Evolutionary conservation across 2,329 filamentous ascomycete genomes (phyloP).

Genomic region (Epichloe aotearoae): DNA sequence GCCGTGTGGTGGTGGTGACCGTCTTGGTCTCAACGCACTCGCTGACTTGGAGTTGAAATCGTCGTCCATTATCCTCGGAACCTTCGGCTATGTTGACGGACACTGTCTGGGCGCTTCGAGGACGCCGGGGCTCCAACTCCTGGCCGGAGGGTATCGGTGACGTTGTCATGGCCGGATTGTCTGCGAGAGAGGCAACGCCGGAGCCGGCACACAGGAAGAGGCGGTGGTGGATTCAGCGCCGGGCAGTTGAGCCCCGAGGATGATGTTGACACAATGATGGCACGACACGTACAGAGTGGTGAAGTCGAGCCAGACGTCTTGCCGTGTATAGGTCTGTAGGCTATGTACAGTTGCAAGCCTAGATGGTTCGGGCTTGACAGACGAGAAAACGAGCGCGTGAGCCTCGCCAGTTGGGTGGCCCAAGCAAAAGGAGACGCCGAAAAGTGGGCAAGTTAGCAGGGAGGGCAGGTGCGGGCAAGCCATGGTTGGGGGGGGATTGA

Average conservation of each 20-base stretch:
- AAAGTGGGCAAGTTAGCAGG: slow-evolving; percentile 1
- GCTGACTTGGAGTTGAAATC: slow-evolving; percentile 43
- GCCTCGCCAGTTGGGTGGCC: background rate
- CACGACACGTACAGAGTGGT: background rate
- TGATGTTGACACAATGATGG: background rate
- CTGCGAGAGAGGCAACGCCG: slow-evolving; percentile 4
- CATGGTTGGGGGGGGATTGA: background rate
- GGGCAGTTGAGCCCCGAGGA: slow-evolving; percentile 2
- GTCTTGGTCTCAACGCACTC: slow-evolving; percentile 57
- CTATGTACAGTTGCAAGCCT: background rate
- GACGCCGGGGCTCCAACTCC: slow-evolving; percentile 23
- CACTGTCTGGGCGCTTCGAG: slow-evolving; percentile 25
- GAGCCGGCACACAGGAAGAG: slow-evolving; percentile 6
- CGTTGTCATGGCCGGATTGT: slow-evolving; percentile 22
- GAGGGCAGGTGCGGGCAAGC: background rate
- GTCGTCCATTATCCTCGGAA: slow-evolving; percentile 20
- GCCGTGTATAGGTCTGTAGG: background rate
- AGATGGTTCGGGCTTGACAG: background rate
- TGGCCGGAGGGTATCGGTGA: slow-evolving; percentile 21
- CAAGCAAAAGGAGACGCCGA: slow-evolving; percentile 5
- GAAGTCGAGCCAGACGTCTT: background rate
- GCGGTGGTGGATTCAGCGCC: background rate
- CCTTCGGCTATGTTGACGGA: slow-evolving; percentile 35
- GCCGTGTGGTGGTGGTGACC: slow-evolving; percentile 85
- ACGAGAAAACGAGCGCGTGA: slow-evolving; percentile 7